A percentile compares a stretch with the other conserved stretches of the same genome.
Evolutionary conservation across 441 rosid genomes (phyloP).

Genomic region (Eruca vesicaria): DNA sequence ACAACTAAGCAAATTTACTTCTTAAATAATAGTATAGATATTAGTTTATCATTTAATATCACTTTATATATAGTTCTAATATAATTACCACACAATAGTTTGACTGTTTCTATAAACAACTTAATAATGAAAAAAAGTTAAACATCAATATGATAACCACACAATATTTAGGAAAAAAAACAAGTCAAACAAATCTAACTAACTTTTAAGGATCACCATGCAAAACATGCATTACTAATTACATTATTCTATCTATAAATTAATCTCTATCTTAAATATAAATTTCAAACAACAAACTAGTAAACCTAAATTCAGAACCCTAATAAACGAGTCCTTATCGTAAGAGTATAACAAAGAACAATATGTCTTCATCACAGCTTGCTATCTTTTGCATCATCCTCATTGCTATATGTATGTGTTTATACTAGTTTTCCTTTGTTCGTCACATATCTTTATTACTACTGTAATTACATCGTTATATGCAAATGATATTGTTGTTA

Average conservation of each 20-base stretch:
- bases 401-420: background rate
- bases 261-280: background rate
- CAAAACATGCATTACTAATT: too few species aligned
- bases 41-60: too few species aligned
- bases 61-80: too few species aligned
- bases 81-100: too few species aligned
- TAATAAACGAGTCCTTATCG: background rate
- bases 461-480: background rate
- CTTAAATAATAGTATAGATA: too few species aligned
- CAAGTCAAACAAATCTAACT: background rate
- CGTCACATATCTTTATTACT: background rate
- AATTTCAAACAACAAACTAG: background rate
- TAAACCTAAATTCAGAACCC: background rate
- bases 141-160: background rate
- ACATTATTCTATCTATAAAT: background rate
- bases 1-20: too few species aligned
- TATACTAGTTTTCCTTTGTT: too few species aligned
- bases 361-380: background rate
- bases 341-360: background rate
- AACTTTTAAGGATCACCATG: background rate
- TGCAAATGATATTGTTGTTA: background rate
- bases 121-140: too few species aligned
- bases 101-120: too few species aligned
- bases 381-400: background rate
- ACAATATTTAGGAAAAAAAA: background rate